Evolutionary conservation across 257 asterid genomes (phyloP).

Genomic region (Solanum dulcamara): DNA sequence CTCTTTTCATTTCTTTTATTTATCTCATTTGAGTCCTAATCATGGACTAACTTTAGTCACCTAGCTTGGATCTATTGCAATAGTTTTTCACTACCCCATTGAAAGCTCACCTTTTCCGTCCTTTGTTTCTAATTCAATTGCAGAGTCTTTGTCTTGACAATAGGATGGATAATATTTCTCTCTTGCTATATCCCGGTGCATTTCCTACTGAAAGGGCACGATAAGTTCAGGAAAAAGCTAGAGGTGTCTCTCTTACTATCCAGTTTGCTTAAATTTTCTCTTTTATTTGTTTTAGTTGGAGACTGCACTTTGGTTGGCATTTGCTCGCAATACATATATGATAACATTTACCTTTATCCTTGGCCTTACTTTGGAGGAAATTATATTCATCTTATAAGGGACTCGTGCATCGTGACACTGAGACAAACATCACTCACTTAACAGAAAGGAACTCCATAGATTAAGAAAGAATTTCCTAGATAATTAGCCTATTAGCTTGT

Average conservation of each 20-base stretch:
- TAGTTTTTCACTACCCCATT: not conserved
- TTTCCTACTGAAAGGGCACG: slow-evolving; percentile 75
- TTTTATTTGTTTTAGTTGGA: not conserved
- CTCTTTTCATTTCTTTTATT: not conserved
- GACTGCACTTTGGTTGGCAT: not conserved
- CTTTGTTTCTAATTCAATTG: slow-evolving; percentile 1
- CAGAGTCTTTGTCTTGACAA: slow-evolving; percentile 83
- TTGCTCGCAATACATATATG: not conserved
- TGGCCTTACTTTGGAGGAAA: not conserved
- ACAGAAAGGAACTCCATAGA: not conserved
- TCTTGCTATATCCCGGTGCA: slow-evolving; percentile 95
- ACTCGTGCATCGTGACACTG: not conserved
- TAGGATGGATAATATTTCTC: slow-evolving; percentile 93
- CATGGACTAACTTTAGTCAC: not conserved
- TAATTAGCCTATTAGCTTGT: not conserved
- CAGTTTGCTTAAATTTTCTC: not conserved
- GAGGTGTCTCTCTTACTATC: slow-evolving; percentile 46
- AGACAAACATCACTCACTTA: not conserved
- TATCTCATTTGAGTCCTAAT: not conserved
- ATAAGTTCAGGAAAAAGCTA: slow-evolving; percentile 62
- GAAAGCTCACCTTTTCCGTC: not conserved
- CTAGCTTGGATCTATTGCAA: not conserved
- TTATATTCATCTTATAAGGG: not conserved
- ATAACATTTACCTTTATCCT: not conserved
- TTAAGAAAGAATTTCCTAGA: not conserved